Evolutionary conservation across 805 yeast genomes (phyloP), one percentile per base, ranked within the genome.

Genomic region (Lipomyces starkeyi): DNA sequence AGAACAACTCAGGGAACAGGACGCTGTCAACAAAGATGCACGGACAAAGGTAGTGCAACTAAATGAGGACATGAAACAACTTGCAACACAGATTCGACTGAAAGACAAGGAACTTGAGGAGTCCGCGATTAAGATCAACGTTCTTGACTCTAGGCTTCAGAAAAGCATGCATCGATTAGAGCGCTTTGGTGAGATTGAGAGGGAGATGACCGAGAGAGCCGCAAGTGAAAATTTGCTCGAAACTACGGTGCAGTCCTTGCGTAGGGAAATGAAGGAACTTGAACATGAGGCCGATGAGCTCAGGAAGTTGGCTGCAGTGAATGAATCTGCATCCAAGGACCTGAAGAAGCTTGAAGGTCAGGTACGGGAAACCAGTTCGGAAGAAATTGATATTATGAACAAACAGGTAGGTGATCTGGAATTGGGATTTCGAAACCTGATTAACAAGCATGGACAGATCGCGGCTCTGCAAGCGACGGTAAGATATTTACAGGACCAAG

Each of bases 41-140:
- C 69, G 66, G 29, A 54, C 63, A 8, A 71, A 69, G 34, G 58
- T 74, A 3, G 73, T 62, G 9, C 58, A 59, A 22, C 67, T 76
- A 14, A 71, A 65, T 25, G 57, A 54, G 13, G 75, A 76, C 29
- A 43, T 65, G 35, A 64, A 64, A 22, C 65, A 66, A 29, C 61
- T 74, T 14, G 71, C 72, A 3, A 66, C 70, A 1, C 65, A 62
- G 11, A 43, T 74, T 34, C 66, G 72, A 9, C 53, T 58, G 3
- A 73, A 73, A 40, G 77, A 74, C 47, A 67, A 61, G 22, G 59
- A 37, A 7, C 65, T 76, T 8, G 78, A 76, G 61, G 78, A 76
- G 54, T 65, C 74, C 14, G 61, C 69, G 22, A 71, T 76, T 35
- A 74, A 71, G 58, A 25, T 71, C 14, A 72, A 66, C 13, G 61